Evolutionary conservation across 1,284 basidiomycete genomes (phyloP).

Genomic region (Anthracocystis setariae): DNA sequence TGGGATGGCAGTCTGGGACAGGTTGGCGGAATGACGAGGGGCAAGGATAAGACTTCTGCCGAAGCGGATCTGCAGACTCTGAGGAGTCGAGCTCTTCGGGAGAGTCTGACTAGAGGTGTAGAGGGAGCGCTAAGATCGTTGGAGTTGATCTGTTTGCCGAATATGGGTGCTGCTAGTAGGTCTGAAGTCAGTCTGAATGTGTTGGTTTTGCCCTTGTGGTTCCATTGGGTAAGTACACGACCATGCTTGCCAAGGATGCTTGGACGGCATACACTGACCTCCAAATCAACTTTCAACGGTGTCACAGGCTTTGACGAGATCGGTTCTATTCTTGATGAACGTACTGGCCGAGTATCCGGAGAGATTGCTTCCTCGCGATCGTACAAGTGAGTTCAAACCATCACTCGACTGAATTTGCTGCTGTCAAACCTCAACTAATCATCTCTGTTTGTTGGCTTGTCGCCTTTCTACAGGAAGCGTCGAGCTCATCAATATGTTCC

Average conservation of each 20-base stretch:
- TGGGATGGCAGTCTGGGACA: conserved; percentile 39
- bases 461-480: conserved; percentile 1
- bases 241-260: no score
- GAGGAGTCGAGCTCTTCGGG: conserved; percentile 16
- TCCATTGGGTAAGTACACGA: conserved; percentile 23
- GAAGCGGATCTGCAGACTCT: conserved; percentile 27
- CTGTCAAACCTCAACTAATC: neutral
- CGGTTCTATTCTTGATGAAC: conserved; percentile 12
- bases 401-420: neutral
- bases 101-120: conserved; percentile 25
- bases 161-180: neutral
- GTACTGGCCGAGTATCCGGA: conserved; percentile 37
- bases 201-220: conserved; percentile 35
- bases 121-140: conserved; percentile 29
- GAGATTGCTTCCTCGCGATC: conserved; percentile 26
- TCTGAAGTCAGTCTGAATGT: conserved; percentile 24
- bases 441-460: neutral
- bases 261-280: no score
- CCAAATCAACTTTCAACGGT: no score
- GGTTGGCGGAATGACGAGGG: neutral
- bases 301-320: no score
- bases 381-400: neutral
- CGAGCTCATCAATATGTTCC: conserved; percentile 34
- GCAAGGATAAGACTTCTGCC: conserved; percentile 10
- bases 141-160: conserved; percentile 28